Conservation (phyloP, 805 yeast species). For the Sungouiella blattae region DNA sequence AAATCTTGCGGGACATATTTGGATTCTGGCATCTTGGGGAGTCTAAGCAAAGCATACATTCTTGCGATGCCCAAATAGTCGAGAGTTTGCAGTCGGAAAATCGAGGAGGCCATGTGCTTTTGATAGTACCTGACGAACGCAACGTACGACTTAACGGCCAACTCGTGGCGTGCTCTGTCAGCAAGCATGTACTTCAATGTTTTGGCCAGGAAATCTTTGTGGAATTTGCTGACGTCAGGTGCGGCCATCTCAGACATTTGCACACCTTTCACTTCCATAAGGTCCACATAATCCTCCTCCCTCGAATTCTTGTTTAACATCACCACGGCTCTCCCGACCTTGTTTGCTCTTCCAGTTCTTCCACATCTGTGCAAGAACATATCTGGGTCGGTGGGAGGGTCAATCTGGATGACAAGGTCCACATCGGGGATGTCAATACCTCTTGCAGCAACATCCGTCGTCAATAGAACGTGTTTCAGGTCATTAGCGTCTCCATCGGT, state of each 20-base stretch:
- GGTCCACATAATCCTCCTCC: constrained; percentile 79
- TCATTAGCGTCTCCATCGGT: constrained; percentile 38
- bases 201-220: constrained; percentile 22
- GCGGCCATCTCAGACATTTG: constrained; percentile 40
- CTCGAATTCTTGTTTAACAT: constrained; percentile 66
- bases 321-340: constrained; percentile 73
- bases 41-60: constrained; percentile 73
- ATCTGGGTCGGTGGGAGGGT: constrained; percentile 92
- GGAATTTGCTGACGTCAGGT: constrained; percentile 21
- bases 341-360: constrained; percentile 90
- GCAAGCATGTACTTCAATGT: constrained; percentile 54
- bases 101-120: constrained; percentile 84
- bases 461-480: constrained; percentile 62
- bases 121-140: constrained; percentile 80
- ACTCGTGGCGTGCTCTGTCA: constrained; percentile 81
- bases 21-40: constrained; percentile 95
- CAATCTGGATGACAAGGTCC: constrained; percentile 88
- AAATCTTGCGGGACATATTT: constrained; percentile 42
- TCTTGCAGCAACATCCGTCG: constrained; percentile 98
- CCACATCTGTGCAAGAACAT: constrained; percentile 93
- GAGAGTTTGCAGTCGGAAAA: constrained; percentile 68
- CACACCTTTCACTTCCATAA: constrained; percentile 68
- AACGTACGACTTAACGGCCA: constrained; percentile 75
- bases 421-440: constrained; percentile 96
- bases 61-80: constrained; percentile 72